Percentiles rank a stretch among this genome's conserved stretches.
These are phyloP conservation scores for Balansia obtecta DNA, from an alignment of 2,329 filamentous ascomycete genomes.

Conservation along the genomic window DNA sequence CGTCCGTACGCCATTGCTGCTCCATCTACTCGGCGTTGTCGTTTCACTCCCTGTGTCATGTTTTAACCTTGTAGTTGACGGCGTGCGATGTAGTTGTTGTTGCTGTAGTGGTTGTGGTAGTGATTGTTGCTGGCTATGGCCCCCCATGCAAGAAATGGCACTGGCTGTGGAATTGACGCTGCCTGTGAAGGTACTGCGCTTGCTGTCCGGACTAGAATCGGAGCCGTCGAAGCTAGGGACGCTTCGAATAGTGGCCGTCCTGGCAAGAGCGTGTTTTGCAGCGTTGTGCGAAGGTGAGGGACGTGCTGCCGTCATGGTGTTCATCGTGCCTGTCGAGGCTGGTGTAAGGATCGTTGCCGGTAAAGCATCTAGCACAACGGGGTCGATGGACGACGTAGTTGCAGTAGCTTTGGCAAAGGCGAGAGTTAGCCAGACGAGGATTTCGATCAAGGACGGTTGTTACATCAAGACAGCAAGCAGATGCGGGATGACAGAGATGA, in stretches of 20 bases:
- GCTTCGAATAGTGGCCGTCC: slow-evolving; percentile 40
- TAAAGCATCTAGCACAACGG: slow-evolving; percentile 18
- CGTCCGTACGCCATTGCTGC: slow-evolving; percentile 17
- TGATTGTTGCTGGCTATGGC: slow-evolving; percentile 11
- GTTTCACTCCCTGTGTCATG: slow-evolving; percentile 15
- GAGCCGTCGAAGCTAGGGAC: slow-evolving; percentile 42
- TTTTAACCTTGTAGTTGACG: slow-evolving; percentile 25
- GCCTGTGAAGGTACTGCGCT: slow-evolving; percentile 42
- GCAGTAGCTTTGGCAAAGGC: background rate
- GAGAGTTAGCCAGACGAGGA: background rate
- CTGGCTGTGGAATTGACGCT: slow-evolving; percentile 43
- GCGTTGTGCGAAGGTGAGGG: slow-evolving; percentile 12
- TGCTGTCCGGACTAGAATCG: slow-evolving; percentile 32
- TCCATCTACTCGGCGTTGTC: slow-evolving; percentile 19
- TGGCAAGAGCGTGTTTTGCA: slow-evolving; percentile 20
- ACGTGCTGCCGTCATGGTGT: slow-evolving; percentile 24
- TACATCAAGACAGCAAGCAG: background rate
- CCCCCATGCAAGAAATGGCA: slow-evolving; percentile 29
- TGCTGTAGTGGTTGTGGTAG: background rate
- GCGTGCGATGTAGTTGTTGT: slow-evolving; percentile 16
- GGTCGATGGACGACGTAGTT: slow-evolving; percentile 7
- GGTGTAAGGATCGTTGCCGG: slow-evolving; percentile 22
- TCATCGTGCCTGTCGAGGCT: slow-evolving; percentile 26
- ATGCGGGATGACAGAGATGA: background rate
- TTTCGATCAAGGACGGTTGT: background rate